Conservation (phyloP, 192 early-diverging fungal genomes). For the Coemansia sp. region DNA sequence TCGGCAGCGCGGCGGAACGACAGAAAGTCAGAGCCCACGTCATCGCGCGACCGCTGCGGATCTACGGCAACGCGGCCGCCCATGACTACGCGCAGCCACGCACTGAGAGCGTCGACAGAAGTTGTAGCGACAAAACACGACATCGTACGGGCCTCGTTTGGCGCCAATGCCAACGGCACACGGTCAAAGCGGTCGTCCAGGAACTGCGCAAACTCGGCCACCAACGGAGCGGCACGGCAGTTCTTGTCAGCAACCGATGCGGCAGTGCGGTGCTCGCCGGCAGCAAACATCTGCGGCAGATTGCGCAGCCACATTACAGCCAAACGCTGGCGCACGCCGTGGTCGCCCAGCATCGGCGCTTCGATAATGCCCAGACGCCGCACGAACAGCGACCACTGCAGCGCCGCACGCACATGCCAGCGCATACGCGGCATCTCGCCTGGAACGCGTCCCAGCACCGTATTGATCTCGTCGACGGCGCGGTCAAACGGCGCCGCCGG, state of each 20-base stretch:
- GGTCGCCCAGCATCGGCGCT: conserved; percentile 24
- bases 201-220: conserved; percentile 12
- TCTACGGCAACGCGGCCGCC: conserved; percentile 12
- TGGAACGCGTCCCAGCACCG: conserved; percentile 10
- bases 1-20: conserved; percentile 11
- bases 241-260: too few species aligned
- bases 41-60: not conserved
- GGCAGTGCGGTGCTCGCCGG: not conserved
- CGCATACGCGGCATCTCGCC: conserved; percentile 7
- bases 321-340: conserved; percentile 32
- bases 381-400: conserved; percentile 40
- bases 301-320: conserved; percentile 28
- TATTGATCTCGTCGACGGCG: conserved; percentile 27
- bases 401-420: conserved; percentile 33
- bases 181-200: conserved; percentile 6
- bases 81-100: conserved; percentile 8
- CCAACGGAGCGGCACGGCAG: not conserved
- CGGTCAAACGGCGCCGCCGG: conserved; percentile 41
- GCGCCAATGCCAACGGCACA: conserved; percentile 22
- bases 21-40: conserved; percentile 11
- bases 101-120: not conserved
- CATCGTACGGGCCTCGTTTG: conserved; percentile 6
- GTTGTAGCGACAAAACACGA: conserved; percentile 11
- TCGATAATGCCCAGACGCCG: conserved; percentile 34
- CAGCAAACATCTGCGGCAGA: conserved; percentile 29